These are phyloP conservation scores for Saccharum hybrid DNA, from an alignment of 202 grass and related monocot genomes.

Conservation along the genomic window DNA sequence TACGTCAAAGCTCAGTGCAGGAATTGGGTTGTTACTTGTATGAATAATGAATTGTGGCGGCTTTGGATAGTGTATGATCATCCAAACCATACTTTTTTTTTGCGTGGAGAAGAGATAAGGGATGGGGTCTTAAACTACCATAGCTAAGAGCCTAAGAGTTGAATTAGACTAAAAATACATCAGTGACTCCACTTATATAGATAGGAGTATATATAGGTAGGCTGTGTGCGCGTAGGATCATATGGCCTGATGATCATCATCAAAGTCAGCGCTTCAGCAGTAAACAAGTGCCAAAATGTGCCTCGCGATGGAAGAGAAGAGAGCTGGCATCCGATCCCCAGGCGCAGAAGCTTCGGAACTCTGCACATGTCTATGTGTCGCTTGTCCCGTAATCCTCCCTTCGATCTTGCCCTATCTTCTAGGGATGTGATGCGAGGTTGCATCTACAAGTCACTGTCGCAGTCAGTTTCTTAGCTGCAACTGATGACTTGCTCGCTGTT, in stretches of 20 bases:
- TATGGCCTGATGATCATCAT: constrained; percentile 2
- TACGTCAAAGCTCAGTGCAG: too few relatives aligned
- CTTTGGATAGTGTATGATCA: too few relatives aligned
- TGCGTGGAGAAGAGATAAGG: not conserved
- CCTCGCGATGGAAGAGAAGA: constrained; percentile 7
- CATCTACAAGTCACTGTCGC: constrained; percentile 40
- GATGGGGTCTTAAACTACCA: not conserved
- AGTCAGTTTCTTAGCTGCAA: constrained; percentile 10
- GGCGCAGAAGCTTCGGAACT: constrained; percentile 15
- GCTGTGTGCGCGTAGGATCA: not conserved
- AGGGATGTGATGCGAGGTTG: constrained; percentile 27
- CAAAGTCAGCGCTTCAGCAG: not conserved
- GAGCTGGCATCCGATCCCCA: constrained; percentile 5
- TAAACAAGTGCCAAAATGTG: not conserved
- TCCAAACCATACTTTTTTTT: not conserved
- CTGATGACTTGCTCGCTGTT: not conserved
- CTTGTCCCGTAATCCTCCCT: constrained; percentile 1
- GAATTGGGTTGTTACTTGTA: too few relatives aligned
- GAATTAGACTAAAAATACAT: not conserved
- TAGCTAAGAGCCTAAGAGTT: not conserved
- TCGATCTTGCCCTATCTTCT: not conserved
- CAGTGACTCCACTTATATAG: not conserved
- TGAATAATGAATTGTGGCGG: not conserved
- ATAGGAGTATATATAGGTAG: not conserved
- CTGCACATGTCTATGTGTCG: not conserved